Conservation (phyloP, 2,329 filamentous ascomycete species). For the Arthrinium phaeospermum region DNA sequence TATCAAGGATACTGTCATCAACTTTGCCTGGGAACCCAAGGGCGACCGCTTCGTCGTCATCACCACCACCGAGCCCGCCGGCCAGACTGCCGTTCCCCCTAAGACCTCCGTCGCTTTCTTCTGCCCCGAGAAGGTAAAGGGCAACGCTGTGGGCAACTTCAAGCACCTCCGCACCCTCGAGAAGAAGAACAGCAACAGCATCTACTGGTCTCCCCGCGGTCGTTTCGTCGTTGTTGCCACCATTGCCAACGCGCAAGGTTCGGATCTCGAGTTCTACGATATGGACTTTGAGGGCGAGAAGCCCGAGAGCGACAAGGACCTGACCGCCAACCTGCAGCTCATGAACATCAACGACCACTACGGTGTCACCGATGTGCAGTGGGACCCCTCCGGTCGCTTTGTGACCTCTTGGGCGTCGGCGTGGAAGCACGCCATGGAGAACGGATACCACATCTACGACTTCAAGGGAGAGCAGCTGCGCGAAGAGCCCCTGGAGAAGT, state of each 20-base stretch:
- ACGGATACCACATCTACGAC: constrained; percentile 97
- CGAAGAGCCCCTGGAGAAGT: constrained; percentile 92
- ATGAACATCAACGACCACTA: constrained; percentile 97
- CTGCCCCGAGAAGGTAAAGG: constrained; percentile 94
- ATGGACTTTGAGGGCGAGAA: constrained; percentile 98
- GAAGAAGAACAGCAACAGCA: constrained; percentile 99
- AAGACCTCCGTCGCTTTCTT: constrained; percentile 98
- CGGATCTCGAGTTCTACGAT: constrained; percentile 97
- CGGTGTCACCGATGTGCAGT: constrained; percentile 95
- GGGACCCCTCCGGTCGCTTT: constrained; percentile 95
- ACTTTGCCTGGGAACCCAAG: constrained; percentile 99
- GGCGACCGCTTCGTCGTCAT: constrained; percentile 97
- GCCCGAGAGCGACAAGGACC: constrained; percentile 88
- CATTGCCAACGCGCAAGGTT: constrained; percentile 89
- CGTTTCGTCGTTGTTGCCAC: constrained; percentile 95
- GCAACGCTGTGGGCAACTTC: constrained; percentile 83
- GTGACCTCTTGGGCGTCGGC: constrained; percentile 91
- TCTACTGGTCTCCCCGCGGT: constrained; percentile 97
- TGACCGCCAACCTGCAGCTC: constrained; percentile 91
- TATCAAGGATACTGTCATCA: constrained; percentile 98
- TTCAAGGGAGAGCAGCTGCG: constrained; percentile 89
- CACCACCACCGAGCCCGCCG: constrained; percentile 84
- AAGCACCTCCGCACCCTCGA: constrained; percentile 93
- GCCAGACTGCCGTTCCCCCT: constrained; percentile 80
- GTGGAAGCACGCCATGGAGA: constrained; percentile 99